Base-by-base conservation (phyloP, 352 stramenopile species). In the Pythium vanterpoolii region DNA sequence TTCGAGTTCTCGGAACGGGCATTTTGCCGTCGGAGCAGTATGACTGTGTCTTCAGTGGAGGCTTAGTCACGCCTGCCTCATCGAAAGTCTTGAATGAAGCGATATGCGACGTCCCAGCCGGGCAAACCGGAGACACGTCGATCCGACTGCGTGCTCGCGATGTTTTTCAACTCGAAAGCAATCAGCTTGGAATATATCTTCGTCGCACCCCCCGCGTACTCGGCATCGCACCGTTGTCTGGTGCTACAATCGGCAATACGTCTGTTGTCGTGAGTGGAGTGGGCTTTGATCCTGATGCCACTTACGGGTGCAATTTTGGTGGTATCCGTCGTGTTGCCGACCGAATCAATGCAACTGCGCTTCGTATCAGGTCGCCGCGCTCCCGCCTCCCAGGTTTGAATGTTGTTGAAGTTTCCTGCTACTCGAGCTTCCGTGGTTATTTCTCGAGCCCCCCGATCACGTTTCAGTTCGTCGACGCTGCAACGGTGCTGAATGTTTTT, bases 11-110 rank as follows among this genome's bases (percentile, higher is more conserved):
- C 13, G 61, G 61, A 23, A 38, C n/a, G 38, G 45, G 46, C 2
- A 60, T 68, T 18, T 27, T 68, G 24, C 23, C 44, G 13, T 68
- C 48, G 18, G 61, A 68, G 34, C 24, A n/a, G 28, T 60, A 60
- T n/a, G 61, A 63, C 8, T 68, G 61, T 49, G 28, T 62, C 9
- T 59, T 68, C 26, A 48, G 33, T 21, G 39, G 24, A 2, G 45
- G 40, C 21, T n/a, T 1, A 11, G 31, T 47, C 33, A 52, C 54
- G 23, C 21, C 28, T 4, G 61, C 53, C 4, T 26, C 21, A 21
- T 48, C 24, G 1, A 28, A 42, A 1, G 46, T 36, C 1, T 18
- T 27, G 5, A 48, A 39, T 16, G 53, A 63, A 38, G 44, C 53
- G 10, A 5, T 30, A 16, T 68, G 61, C 46, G 16, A 27, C 10